These are phyloP conservation scores for Tympanopsis confertula DNA, from an alignment of 2,329 filamentous ascomycete species.

Conservation along the genomic window DNA sequence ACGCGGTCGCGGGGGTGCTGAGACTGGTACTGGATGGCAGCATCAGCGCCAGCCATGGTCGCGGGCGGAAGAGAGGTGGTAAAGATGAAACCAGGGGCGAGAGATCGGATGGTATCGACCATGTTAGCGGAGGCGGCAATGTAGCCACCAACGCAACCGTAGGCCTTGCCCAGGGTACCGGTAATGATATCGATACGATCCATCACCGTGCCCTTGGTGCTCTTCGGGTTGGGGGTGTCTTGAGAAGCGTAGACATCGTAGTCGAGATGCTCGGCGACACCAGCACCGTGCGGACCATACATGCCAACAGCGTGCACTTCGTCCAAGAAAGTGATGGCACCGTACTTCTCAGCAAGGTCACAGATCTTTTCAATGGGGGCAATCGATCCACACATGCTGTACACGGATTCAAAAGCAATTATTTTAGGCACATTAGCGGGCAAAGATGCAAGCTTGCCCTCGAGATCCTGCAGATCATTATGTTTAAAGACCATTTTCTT, in stretches of 20 bases:
- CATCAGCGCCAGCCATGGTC: constrained; percentile 86
- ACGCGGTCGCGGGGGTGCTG: constrained; percentile 73
- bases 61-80: constrained; percentile 92
- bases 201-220: constrained; percentile 48
- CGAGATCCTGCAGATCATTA: constrained; percentile 59
- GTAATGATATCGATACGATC: constrained; percentile 69
- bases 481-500: constrained; percentile 72
- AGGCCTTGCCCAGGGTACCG: constrained; percentile 65
- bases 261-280: constrained; percentile 66
- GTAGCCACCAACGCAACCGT: constrained; percentile 66
- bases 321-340: constrained; percentile 65
- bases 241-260: constrained; percentile 50
- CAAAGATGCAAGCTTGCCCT: constrained; percentile 58
- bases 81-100: constrained; percentile 85
- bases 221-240: constrained; percentile 29
- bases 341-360: constrained; percentile 66
- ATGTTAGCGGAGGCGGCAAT: constrained; percentile 60
- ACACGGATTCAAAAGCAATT: constrained; percentile 68
- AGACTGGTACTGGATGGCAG: constrained; percentile 91
- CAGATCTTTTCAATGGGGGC: constrained; percentile 65
- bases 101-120: constrained; percentile 67
- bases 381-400: constrained; percentile 69
- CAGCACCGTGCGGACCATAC: constrained; percentile 66
- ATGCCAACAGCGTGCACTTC: constrained; percentile 72
- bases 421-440: constrained; percentile 60